Conservation (phyloP, 495 filamentous ascomycete genomes). For the Mytilinidion resinicola region DNA sequence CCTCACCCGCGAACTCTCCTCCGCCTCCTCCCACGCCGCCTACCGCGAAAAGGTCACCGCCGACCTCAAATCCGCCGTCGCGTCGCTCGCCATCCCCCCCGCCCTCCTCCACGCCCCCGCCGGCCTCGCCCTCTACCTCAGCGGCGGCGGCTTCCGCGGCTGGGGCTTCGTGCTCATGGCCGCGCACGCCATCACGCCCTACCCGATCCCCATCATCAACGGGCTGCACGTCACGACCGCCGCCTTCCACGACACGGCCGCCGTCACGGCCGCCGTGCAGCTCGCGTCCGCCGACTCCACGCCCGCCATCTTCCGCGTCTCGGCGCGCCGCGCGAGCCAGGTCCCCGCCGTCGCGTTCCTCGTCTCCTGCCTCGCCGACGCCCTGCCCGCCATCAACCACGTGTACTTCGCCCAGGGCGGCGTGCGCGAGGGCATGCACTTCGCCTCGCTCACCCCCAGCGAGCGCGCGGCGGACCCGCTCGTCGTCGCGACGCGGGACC, state of each 20-base stretch:
- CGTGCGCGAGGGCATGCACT: slow-evolving; percentile 76
- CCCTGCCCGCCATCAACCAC: slow-evolving; percentile 60
- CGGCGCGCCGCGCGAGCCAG: slow-evolving; percentile 69
- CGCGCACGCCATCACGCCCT: slow-evolving; percentile 58
- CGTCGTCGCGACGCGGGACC: slow-evolving; percentile 50
- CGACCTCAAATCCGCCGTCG: slow-evolving; percentile 57
- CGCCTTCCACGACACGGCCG: slow-evolving; percentile 55
- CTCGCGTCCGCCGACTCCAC: slow-evolving; percentile 37
- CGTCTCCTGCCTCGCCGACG: slow-evolving; percentile 61
- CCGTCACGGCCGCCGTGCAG: slow-evolving; percentile 51
- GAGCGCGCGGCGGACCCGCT: slow-evolving; percentile 62
- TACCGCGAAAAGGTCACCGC: slow-evolving; percentile 52
- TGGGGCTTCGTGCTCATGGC: slow-evolving; percentile 81
- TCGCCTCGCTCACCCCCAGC: slow-evolving; percentile 53
- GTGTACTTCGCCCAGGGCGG: slow-evolving; percentile 75
- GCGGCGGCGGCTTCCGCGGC: slow-evolving; percentile 84
- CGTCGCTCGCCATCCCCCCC: slow-evolving; percentile 49
- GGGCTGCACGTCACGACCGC: slow-evolving; percentile 60
- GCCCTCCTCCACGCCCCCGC: slow-evolving; percentile 39
- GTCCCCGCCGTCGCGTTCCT: slow-evolving; percentile 79
- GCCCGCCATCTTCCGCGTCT: slow-evolving; percentile 66
- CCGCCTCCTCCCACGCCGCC: slow-evolving; percentile 33
- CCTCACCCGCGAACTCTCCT: slow-evolving; percentile 53
- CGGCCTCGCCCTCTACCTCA: slow-evolving; percentile 74
- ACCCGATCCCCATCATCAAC: slow-evolving; percentile 81